Conservation (phyloP, 495 filamentous ascomycete species). For the Penicillium daleae region DNA sequence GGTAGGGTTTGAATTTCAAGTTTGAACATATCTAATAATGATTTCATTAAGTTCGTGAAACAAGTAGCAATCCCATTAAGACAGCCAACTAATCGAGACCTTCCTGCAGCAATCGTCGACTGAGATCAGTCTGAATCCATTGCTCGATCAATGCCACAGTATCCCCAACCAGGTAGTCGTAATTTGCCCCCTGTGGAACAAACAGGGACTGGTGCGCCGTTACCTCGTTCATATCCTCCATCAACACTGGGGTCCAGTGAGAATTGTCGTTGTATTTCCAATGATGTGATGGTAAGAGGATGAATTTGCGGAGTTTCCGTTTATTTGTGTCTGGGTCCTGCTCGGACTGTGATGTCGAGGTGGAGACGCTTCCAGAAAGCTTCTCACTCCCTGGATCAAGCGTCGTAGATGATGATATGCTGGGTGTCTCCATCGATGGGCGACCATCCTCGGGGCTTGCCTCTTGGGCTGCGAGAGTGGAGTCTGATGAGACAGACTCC, state of each 20-base stretch:
- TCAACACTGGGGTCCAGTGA: constrained; percentile 75
- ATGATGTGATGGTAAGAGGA: constrained; percentile 65
- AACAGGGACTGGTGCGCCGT: constrained; percentile 86
- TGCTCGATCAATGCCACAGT: constrained; percentile 67
- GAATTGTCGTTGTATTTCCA: constrained; percentile 54
- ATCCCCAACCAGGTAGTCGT: constrained; percentile 77
- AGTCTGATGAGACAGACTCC: constrained; percentile 14
- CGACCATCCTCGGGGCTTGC: neutral
- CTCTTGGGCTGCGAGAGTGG: constrained; percentile 4
- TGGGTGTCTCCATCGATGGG: constrained; percentile 1
- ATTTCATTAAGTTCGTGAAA: neutral
- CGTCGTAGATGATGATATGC: constrained; percentile 13
- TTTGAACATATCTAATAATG: neutral
- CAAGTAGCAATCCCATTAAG: neutral
- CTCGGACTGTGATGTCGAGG: constrained; percentile 15
- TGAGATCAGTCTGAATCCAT: constrained; percentile 66
- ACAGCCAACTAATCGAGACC: constrained; percentile 20
- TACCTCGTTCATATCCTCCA: constrained; percentile 84
- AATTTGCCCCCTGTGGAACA: constrained; percentile 61
- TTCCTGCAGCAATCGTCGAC: constrained; percentile 25
- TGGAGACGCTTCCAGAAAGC: constrained; percentile 18
- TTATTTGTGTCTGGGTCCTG: constrained; percentile 22
- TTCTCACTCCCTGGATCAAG: constrained; percentile 9
- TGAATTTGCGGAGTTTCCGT: constrained; percentile 72
- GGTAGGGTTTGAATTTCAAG: neutral